Evolutionary conservation across 805 yeast species (phyloP), one percentile per base, ranked within the genome.

Genomic region (Pichia gijzeniarum): DNA sequence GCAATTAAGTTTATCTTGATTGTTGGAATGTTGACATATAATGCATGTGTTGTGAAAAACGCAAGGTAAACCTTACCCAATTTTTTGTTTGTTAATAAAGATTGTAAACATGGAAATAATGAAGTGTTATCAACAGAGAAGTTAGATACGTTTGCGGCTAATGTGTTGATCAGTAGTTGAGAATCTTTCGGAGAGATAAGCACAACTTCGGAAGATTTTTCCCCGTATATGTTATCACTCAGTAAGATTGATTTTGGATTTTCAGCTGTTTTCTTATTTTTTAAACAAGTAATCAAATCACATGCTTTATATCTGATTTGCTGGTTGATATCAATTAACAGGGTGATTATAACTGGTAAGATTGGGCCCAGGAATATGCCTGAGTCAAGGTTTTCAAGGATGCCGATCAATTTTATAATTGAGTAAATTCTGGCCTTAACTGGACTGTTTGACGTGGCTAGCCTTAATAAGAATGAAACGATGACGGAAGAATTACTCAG

Each of bases 41-140:
- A 60, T 56, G 86, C 84, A 61, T 88, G 93, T 45, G 82, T 79
- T 17, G 83, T 77, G 55, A 87, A 70, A 52, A 81, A 85, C 0
- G 89, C 75, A 44, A 81, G 61, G 38, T 75, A 69, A 5, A 82
- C 65, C 46, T 76, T 73, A 14, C 82, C 82, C 36, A 74, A 58
- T 48, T 75, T 79, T 54, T 73, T 76, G 58, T 81, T 80, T 21
- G 70, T 67, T 4, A 74, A 55, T 25, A 68, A 41, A 10, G 51
- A 49, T 41, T 45, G 61, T 45, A 73, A 61, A 25, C 55, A 51
- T 50, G 64, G 48, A 44, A 70, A 59, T 48, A 78, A 61, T 54
- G 76, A 79, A 21, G 66, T 61, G 30, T 64, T 63, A 52, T 82
- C 89, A 50, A 80, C 61, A 18, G 69, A 63, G 44, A 75, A 69